Base-by-base conservation (phyloP, 2,329 filamentous ascomycete genomes). In the Tricladium varicosporioides region DNA sequence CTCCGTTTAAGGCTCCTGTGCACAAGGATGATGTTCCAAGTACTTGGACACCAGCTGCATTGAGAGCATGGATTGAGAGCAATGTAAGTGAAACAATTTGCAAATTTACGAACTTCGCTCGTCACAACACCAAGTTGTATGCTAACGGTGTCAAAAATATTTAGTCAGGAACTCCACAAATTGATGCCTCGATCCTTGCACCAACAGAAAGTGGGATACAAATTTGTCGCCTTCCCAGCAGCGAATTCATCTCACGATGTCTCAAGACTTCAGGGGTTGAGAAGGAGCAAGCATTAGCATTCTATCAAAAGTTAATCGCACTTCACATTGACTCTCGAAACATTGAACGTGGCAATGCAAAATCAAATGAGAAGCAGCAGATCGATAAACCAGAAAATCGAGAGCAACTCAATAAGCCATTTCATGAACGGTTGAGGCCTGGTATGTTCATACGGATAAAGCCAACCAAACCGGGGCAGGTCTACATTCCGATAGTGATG, bases 261-360 rank as follows among this genome's bases (percentile, higher is more conserved):
- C 66, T 74, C 48, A 71, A 74, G 57, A 75, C 71, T 4, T 63
- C 65, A 0, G 70, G 66, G 0, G 71, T 76, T 2, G 71, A 63
- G 0, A 36, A 55, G 0, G 71, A 78, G 48, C 74, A 78, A 51
- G 76, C 76, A 10, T 68, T 65, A 2, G 73, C 74, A 3, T 75
- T 79, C 51, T 70, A 73, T 13, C 58, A 67, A 18, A 78, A 78
- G 56, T 64, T 78, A 0, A 78, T 75, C 76, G 66, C 68, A 15
- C 56, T 76, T 42, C 75, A 78, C 47, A 63, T 76, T 9, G 75
- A 78, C 55, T 75, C 74, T 1, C 67, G 69, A 2, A 59, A 60
- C 70, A 69, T n/a, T 60, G 73, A 48, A 70, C 13, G 7, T 18
- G 42, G 9, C 9, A 42, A 43, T 7, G 2, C 14, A 14, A 19